Evolutionary conservation across 148 eudicot species (phyloP).

Genomic region (Polygonum aviculare): DNA sequence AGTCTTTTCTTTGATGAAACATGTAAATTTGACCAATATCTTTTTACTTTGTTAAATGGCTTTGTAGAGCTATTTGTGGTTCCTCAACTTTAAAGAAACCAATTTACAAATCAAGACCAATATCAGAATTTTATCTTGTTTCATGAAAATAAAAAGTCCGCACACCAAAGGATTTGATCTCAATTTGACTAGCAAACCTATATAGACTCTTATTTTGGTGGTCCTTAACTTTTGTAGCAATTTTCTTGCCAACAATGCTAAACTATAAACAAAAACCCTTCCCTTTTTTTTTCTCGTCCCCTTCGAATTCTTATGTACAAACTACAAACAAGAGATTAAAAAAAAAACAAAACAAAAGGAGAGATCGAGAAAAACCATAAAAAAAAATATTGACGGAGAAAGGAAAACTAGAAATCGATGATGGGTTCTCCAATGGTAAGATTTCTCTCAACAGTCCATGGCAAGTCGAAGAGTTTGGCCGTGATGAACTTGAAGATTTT

Average conservation of each 20-base stretch:
- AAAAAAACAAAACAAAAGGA: too few species aligned
- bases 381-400: too few species aligned
- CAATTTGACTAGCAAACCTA: neutral
- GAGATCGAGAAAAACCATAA: too few species aligned
- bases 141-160: too few species aligned
- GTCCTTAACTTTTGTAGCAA: neutral
- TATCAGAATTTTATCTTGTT: neutral
- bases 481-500: constrained; percentile 64
- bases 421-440: constrained; percentile 58
- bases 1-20: too few species aligned
- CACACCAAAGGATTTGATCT: neutral
- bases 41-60: too few species aligned
- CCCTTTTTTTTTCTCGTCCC: too few species aligned
- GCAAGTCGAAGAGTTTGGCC: constrained; percentile 67
- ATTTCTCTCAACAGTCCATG: constrained; percentile 51
- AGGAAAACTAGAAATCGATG: constrained; percentile 35
- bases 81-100: too few species aligned
- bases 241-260: neutral
- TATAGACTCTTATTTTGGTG: neutral
- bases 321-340: neutral
- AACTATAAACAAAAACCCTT: too few species aligned
- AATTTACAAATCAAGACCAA: neutral
- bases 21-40: too few species aligned
- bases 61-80: too few species aligned
- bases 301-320: too few species aligned